Evolutionary conservation across 495 filamentous ascomycete genomes (phyloP), one percentile per base, ranked within the genome.

Genomic region (Astrothelium macrocarpum): DNA sequence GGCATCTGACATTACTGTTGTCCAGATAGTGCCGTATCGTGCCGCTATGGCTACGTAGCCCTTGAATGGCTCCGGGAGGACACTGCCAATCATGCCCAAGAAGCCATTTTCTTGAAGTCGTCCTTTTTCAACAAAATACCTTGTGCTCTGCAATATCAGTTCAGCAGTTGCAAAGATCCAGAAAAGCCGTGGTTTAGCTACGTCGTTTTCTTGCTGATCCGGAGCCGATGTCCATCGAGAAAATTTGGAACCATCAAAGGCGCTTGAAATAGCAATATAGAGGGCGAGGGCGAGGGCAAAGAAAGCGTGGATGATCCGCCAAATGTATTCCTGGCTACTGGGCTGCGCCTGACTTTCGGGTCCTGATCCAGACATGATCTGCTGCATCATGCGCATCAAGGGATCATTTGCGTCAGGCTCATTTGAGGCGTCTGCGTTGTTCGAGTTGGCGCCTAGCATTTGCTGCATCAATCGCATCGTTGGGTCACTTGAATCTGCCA

Each of bases 91-190:
- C 59, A 36, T 80, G 53, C 83, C 85, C 72, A 87, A 66, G 64
- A 85, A 78, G 14, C 85, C 80, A 64, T 63, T 63, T 60, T 71
- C 61, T 71, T 75, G 66, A 73, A 77, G 66, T 68, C 76, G 68
- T 60, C 78, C 77, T 61, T 79, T 81, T 59, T 88, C 85, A 60
- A 87, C 42, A 67, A 91, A 81, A 62, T 85, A 85, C 65, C 89
- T 77, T 26, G 82, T 82, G 9, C 81, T 82, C 65, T 88, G 82
- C 67, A 96, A 71, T 32, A 92, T 66, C 62, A 91, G 73, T 78
- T 96, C 90, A 12, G 84, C 88, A 1, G 90, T 91, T 25, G 88
- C 85, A 71, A 96, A 96, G 61, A 87, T 82, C 68, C 87, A 84
- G 75, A 94, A 96, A 62, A 76, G 64, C 62, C 70, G 62, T 43